Conservation (phyloP, 139 green algal genomes). For the Chlamydomonas schloesseri region DNA sequence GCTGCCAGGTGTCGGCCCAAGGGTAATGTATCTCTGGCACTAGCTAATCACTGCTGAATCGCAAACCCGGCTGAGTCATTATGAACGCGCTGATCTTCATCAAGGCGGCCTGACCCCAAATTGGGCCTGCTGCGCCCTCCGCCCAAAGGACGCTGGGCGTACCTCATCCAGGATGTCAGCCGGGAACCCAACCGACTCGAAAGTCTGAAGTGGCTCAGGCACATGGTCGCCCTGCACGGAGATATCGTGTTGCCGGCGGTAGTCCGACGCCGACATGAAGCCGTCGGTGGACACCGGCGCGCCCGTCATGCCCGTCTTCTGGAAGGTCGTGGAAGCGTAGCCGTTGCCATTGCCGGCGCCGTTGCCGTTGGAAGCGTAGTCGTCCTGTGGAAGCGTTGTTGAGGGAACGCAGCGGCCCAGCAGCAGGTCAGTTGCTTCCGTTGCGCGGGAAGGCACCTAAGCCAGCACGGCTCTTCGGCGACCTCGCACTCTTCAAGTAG, state of each 20-base stretch:
- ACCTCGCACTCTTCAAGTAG: too few relatives aligned
- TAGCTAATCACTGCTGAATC: too few relatives aligned
- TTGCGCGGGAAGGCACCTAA: too few relatives aligned
- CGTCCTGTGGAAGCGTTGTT: constrained; percentile 1
- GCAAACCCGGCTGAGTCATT: too few relatives aligned
- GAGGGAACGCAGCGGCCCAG: neutral
- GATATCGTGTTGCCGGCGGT: constrained; percentile 72
- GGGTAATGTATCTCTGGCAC: too few relatives aligned
- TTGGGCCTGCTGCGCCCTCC: too few relatives aligned
- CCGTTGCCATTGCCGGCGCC: constrained; percentile 43
- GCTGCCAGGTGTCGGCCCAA: too few relatives aligned
- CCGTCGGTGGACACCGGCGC: constrained; percentile 41
- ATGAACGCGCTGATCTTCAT: too few relatives aligned
- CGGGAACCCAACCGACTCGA: constrained; percentile 81
- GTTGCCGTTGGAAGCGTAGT: constrained; percentile 29
- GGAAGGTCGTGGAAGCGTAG: constrained; percentile 15
- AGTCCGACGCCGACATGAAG: constrained; percentile 59
- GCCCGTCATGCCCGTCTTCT: constrained; percentile 24
- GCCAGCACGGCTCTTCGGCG: too few relatives aligned
- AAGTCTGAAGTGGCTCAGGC: constrained; percentile 79
- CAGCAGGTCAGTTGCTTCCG: neutral
- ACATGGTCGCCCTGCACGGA: constrained; percentile 67
- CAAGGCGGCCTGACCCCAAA: too few relatives aligned
- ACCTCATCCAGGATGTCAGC: constrained; percentile 85
- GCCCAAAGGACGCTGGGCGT: neutral